Percentiles rank a stretch among this genome's conserved stretches.
These are phyloP conservation scores for Populus pruinosa DNA, from an alignment of 345 rosid genomes.

Conservation along the genomic window DNA sequence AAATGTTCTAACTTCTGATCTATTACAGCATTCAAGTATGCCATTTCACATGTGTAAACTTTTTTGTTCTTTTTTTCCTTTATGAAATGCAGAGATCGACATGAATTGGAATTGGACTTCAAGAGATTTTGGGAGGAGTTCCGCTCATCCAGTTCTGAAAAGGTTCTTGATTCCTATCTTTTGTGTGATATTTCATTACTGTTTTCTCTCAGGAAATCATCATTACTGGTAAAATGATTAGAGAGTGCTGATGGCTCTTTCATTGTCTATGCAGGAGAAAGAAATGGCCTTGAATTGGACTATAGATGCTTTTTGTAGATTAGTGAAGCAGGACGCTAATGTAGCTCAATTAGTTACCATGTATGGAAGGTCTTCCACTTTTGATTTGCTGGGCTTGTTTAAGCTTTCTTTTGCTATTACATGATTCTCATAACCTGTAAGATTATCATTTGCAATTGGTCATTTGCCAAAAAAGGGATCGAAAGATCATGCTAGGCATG, in stretches of 20 bases:
- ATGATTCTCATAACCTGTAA: neutral
- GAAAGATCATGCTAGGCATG: neutral
- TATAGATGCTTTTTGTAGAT: constrained; percentile 94
- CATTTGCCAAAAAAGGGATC: neutral
- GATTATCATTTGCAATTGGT: neutral
- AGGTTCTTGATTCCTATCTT: constrained; percentile 40
- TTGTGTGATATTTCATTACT: neutral
- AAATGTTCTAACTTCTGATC: neutral
- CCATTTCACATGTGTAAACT: neutral
- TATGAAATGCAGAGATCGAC: constrained; percentile 54
- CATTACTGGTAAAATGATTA: neutral
- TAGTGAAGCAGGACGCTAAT: constrained; percentile 91
- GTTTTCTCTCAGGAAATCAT: neutral
- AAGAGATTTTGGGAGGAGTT: constrained; percentile 99
- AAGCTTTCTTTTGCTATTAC: neutral
- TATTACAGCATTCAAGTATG: neutral
- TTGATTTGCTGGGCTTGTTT: constrained; percentile 1
- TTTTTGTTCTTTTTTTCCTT: neutral
- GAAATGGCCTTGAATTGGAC: constrained; percentile 91
- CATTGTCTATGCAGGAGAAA: constrained; percentile 78
- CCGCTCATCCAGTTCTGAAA: constrained; percentile 95
- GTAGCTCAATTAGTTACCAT: constrained; percentile 91
- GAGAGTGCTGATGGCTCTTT: constrained; percentile 25
- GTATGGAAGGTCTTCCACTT: constrained; percentile 44
- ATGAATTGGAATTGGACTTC: constrained; percentile 96